A percentile compares a stretch with the other conserved stretches of the same genome.
phyloP scores from a whole-genome alignment of 1,284 basidiomycete genomes.

The Malassezia vespertilionis region DNA sequence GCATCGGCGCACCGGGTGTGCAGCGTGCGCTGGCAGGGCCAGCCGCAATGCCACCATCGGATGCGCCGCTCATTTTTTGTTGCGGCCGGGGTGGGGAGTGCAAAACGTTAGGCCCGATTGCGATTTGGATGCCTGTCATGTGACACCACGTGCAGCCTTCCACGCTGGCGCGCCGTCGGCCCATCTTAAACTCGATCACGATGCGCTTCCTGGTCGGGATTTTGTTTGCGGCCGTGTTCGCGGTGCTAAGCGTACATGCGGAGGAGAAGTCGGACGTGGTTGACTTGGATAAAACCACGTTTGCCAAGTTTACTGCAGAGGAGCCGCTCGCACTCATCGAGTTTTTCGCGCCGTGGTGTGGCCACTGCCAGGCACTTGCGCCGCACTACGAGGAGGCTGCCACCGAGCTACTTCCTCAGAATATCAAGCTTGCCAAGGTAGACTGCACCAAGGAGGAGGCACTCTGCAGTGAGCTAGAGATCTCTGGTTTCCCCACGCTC shows the following conservation, averaged over 20 bases:
- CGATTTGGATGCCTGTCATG: too few species aligned
- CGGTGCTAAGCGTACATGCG: conserved; percentile 3
- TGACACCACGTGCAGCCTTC: too few species aligned
- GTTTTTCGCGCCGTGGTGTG: conserved; percentile 83
- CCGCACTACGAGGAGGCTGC: conserved; percentile 86
- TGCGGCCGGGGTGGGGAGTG: not conserved
- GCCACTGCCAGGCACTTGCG: conserved; percentile 61
- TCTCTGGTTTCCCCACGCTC: conserved; percentile 81
- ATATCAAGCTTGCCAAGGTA: conserved; percentile 80
- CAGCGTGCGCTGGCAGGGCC: conserved; percentile 5
- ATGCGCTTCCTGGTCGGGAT: not conserved
- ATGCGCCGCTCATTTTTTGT: not conserved
- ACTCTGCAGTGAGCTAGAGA: conserved; percentile 54
- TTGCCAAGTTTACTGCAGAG: conserved; percentile 59
- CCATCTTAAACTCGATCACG: not conserved
- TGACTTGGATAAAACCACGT: conserved; percentile 61
- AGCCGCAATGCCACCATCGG: conserved; percentile 32
- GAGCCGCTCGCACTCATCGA: conserved; percentile 76
- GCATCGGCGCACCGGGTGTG: conserved; percentile 30
- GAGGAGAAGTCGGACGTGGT: conserved; percentile 62
- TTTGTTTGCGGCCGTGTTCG: not conserved
- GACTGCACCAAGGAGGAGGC: conserved; percentile 55
- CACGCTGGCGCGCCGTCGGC: too few species aligned
- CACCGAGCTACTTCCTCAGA: conserved; percentile 69
- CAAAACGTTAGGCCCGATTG: not conserved